Percentiles rank a stretch among this genome's conserved stretches.
These are phyloP conservation scores for Penicillium soppii DNA, from an alignment of 495 filamentous ascomycete genomes.

Conservation along the genomic window DNA sequence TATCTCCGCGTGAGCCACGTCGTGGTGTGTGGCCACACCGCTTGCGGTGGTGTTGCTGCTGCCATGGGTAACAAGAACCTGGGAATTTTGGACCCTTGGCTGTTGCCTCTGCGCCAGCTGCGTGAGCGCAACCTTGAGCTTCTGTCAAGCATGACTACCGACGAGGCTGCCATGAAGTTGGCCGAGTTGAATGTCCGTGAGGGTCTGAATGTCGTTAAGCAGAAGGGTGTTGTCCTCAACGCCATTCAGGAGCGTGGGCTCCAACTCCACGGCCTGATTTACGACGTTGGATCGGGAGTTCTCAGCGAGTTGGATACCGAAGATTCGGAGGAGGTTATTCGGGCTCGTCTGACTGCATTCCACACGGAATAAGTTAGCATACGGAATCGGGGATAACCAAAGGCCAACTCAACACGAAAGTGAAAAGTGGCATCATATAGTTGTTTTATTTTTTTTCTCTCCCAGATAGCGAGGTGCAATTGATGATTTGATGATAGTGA, in stretches of 20 bases:
- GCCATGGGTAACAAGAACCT: constrained; percentile 66
- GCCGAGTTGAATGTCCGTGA: constrained; percentile 69
- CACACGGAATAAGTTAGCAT: constrained; percentile 23
- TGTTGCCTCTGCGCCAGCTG: constrained; percentile 67
- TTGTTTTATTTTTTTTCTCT: too few species aligned
- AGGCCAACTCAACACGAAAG: not conserved
- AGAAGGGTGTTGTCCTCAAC: constrained; percentile 58
- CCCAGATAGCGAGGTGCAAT: constrained; percentile 3
- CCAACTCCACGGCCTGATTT: constrained; percentile 70
- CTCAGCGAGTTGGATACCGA: constrained; percentile 56
- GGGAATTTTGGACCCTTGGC: constrained; percentile 81
- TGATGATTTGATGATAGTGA: constrained; percentile 7
- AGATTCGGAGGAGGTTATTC: constrained; percentile 38
- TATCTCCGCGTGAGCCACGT: constrained; percentile 78
- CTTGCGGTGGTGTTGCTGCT: constrained; percentile 75
- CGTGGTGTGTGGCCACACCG: constrained; percentile 80
- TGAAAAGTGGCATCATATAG: not conserved
- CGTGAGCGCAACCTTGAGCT: constrained; percentile 47
- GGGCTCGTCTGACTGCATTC: constrained; percentile 42
- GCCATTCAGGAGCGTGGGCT: constrained; percentile 69
- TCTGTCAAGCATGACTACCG: constrained; percentile 49
- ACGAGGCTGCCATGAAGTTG: constrained; percentile 51
- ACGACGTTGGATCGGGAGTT: constrained; percentile 62
- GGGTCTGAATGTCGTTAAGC: constrained; percentile 63
- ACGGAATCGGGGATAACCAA: too few species aligned